Conservation (phyloP, 2,329 filamentous ascomycete genomes). For the Pseudogymnoascus sp. region DNA sequence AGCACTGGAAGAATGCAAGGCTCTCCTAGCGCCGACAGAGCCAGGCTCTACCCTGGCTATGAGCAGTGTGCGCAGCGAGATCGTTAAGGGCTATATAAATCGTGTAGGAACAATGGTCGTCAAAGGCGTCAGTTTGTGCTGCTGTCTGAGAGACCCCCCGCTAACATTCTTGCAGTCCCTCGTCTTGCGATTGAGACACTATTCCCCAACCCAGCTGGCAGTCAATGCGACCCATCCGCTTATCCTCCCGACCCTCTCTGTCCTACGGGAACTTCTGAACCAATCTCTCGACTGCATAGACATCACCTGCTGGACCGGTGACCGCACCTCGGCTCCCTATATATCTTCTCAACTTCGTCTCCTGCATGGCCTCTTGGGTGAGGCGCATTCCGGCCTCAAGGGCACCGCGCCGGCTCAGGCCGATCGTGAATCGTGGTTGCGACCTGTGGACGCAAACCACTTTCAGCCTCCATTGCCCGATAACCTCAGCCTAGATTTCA, state of each 20-base stretch:
- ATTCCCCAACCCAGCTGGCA: slow-evolving; percentile 34
- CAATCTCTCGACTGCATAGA: slow-evolving; percentile 76
- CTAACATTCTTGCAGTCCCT: slow-evolving; percentile 47
- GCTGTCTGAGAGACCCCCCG: not conserved
- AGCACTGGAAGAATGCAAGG: slow-evolving; percentile 73
- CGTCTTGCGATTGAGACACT: slow-evolving; percentile 65
- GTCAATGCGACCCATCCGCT: slow-evolving; percentile 37
- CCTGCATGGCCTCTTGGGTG: slow-evolving; percentile 44
- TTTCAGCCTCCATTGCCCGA: slow-evolving; percentile 56
- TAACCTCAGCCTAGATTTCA: slow-evolving; percentile 65
- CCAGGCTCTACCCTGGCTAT: slow-evolving; percentile 83
- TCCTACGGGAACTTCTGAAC: slow-evolving; percentile 68
- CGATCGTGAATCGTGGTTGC: slow-evolving; percentile 28
- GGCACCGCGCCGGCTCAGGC: slow-evolving; percentile 35
- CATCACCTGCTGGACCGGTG: slow-evolving; percentile 64
- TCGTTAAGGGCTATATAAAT: slow-evolving; percentile 86
- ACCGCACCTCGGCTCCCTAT: slow-evolving; percentile 44
- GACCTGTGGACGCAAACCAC: slow-evolving; percentile 26
- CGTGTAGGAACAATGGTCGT: slow-evolving; percentile 84
- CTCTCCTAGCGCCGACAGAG: slow-evolving; percentile 74
- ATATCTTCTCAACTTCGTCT: slow-evolving; percentile 48
- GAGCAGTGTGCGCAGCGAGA: slow-evolving; percentile 77
- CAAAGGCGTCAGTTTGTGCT: slow-evolving; percentile 60
- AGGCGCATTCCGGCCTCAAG: slow-evolving; percentile 45
- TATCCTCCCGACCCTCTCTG: slow-evolving; percentile 59